Evolutionary conservation across 495 filamentous ascomycete genomes (phyloP), one percentile per base, ranked within the genome.

Genomic region (Lophiostoma macrostomum): DNA sequence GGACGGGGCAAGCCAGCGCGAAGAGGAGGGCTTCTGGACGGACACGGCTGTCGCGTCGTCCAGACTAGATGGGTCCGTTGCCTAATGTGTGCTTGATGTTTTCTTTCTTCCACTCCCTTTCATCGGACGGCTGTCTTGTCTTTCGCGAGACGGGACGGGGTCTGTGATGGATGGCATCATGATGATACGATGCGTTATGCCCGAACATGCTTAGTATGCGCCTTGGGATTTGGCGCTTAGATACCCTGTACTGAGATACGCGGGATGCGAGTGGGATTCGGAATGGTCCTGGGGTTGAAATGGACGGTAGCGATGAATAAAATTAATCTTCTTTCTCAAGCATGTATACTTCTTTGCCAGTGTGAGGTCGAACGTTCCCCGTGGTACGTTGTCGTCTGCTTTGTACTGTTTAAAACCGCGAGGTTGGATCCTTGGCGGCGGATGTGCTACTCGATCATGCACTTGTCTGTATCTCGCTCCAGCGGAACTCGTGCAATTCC

Each of bases 201-300:
- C 27, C 23, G 34, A 20, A 38, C 14, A 45, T 42, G 43, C 16
- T 18, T 31, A 48, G 39, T 30, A 52, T 48, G 38, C 57, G 57
- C 57, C 50, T 51, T 31, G 31, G 11, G 30, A n/a, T 55, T 25
- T 19, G 37, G 50, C 39, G 50, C 50, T 39, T 44, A 42, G 57
- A 60, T 60, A 60, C 57, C 57, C 57, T 55, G 44, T 55, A 36
- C 44, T 42, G 31, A 32, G 45, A 24, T 31, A 31, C n/a, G 41
- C 24, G 38, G 38, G 38, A 41, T n/a, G n/a, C 6, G 38, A 27
- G 8, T 29, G 34, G 34, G 34, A 37, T 37, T 12, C 6, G n/a
- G 5, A 14, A 37, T 37, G 5, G n/a, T 12, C 5, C 5, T 37
- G 6, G 34, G 5, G 5, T 37, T 5, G n/a, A 18, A 37, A 37